phyloP scores from a whole-genome alignment of 345 rosid genomes.

The Geranium brycei region DNA sequence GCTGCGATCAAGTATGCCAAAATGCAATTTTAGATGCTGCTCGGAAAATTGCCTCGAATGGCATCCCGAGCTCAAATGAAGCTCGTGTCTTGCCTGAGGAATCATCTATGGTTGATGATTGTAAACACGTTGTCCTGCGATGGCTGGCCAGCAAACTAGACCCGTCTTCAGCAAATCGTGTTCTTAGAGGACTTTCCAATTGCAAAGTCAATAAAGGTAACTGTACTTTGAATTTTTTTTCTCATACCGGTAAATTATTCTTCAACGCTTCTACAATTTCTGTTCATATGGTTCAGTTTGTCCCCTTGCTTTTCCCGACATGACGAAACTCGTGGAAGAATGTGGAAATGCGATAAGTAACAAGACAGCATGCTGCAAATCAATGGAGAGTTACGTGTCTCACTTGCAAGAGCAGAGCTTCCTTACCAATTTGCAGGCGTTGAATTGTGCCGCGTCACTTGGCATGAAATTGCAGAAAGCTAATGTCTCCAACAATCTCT shows the following conservation, averaged over 20 bases:
- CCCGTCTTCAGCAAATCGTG: constrained; percentile 26
- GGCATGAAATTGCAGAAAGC: constrained; percentile 38
- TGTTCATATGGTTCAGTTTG: constrained; percentile 22
- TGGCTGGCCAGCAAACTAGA: constrained; percentile 46
- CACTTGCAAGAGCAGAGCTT: constrained; percentile 49
- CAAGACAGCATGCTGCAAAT: constrained; percentile 30
- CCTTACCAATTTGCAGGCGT: constrained; percentile 48
- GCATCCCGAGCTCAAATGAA: constrained; percentile 13
- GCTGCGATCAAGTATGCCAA: constrained; percentile 44
- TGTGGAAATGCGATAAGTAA: constrained; percentile 25
- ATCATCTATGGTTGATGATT: constrained; percentile 25
- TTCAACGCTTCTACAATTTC: no score
- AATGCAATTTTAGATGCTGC: constrained; percentile 41
- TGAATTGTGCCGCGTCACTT: constrained; percentile 42
- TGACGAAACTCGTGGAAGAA: constrained; percentile 18
- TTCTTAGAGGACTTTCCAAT: constrained; percentile 45
- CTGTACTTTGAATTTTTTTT: not conserved
- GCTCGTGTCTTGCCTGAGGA: constrained; percentile 17
- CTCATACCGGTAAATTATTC: not conserved
- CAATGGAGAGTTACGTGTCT: constrained; percentile 37
- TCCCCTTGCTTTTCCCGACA: constrained; percentile 36
- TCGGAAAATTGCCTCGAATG: constrained; percentile 22
- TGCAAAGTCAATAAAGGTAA: constrained; percentile 44
- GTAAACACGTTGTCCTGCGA: constrained; percentile 32
- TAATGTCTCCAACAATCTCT: constrained; percentile 30